Evolutionary conservation across 2,329 filamentous ascomycete genomes (phyloP), one percentile per base, ranked within the genome.

Genomic region (Geosmithia flava): DNA sequence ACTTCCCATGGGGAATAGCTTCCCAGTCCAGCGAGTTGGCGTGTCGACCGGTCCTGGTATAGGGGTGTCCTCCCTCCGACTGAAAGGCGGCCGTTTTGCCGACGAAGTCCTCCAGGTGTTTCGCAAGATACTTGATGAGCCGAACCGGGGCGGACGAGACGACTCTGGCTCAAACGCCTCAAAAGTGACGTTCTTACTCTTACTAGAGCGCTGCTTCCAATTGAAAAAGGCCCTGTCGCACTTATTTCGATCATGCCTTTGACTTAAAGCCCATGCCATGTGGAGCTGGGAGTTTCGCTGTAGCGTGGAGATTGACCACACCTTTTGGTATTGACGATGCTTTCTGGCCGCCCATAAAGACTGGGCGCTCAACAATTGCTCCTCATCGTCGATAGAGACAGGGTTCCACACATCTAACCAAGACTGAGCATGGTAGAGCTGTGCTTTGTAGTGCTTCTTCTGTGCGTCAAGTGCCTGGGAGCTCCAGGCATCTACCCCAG

Each of bases 21-120:
- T 59, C 3, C 71, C 67, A 2, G 68, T 71, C 63, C 69, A 67
- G 46, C 68, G 68, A n/a, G 69, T 73, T 2, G 70, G 70, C 7
- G 70, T 74, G 45, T 66, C 64, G 15, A 67, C 48, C 7, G 55
- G 41, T 23, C 16, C 27, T 19, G 41, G 42, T 23, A 52, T 44
- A 33, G 51, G 53, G 8, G 48, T 49, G 23, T 52, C 51, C 20
- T 57, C 53, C 7, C 53, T 52, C 41, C 57, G 57, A 45, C 50
- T 57, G 13, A 52, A 50, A 16, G 56, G 49, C 15, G 56, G 53
- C 16, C 56, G 55, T 47, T 56, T 54, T 10, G 53, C 54, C 19
- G 58, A 57, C 7, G 58, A 52, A 11, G 56, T 53, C 50, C 53
- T 55, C 54, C 56, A 58, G 47, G 54, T 58, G 17, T 50, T 58